These are phyloP conservation scores for Trichoderma pleuroti DNA, from an alignment of 2,329 filamentous ascomycete genomes.

Conservation along the genomic window DNA sequence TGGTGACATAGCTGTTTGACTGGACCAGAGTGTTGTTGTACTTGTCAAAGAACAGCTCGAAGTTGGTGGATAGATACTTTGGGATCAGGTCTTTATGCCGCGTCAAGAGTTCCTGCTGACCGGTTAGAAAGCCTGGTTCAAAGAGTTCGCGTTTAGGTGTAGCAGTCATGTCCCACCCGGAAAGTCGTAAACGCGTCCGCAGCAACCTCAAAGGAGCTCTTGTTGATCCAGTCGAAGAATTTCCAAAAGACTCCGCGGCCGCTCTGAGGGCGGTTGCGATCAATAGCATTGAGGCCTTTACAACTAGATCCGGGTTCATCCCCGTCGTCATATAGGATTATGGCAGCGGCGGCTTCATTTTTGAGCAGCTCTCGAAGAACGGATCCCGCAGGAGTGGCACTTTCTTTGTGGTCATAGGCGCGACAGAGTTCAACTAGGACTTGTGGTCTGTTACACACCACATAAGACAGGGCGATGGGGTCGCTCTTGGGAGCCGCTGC, in stretches of 20 bases:
- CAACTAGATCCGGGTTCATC: slow-evolving; percentile 64
- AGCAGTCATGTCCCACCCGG: slow-evolving; percentile 55
- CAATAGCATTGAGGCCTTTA: slow-evolving; percentile 74
- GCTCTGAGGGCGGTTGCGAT: slow-evolving; percentile 69
- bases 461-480: slow-evolving; percentile 81
- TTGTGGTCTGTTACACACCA: slow-evolving; percentile 80
- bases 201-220: slow-evolving; percentile 92
- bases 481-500: slow-evolving; percentile 65
- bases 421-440: slow-evolving; percentile 84
- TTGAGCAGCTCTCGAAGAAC: slow-evolving; percentile 86
- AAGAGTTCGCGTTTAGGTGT: neutral
- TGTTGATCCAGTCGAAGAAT: slow-evolving; percentile 97
- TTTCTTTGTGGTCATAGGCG: slow-evolving; percentile 86
- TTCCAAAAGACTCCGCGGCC: slow-evolving; percentile 91
- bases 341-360: slow-evolving; percentile 82
- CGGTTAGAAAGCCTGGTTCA: neutral
- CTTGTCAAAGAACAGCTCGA: slow-evolving; percentile 85
- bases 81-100: slow-evolving; percentile 90
- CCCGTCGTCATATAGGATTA: slow-evolving; percentile 90
- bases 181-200: slow-evolving; percentile 98
- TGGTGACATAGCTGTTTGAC: slow-evolving; percentile 95
- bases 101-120: slow-evolving; percentile 78
- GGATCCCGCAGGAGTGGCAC: slow-evolving; percentile 84
- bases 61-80: slow-evolving; percentile 83
- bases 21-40: slow-evolving; percentile 88